Evolutionary conservation across 1,284 basidiomycete species (phyloP), one percentile per base, ranked within the genome.

Genomic region (Puccinia triticina): DNA sequence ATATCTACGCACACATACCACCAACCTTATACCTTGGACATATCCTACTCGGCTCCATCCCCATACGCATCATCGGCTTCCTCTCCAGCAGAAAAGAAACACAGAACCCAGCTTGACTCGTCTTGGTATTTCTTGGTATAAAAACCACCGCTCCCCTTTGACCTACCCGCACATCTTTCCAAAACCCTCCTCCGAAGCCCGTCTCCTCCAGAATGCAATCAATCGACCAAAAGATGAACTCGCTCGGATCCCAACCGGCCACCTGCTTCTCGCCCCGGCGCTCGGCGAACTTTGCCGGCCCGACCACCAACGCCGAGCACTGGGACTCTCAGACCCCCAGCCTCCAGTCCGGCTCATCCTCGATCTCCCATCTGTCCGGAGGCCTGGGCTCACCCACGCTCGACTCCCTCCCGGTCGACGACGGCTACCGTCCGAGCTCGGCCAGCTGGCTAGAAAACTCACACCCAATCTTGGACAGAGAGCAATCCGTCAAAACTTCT

Each of bases 391-490:
- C 67, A 3, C 46, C 67, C 67, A n/a, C 3, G 21, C 32, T 34
- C 32, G 64, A 67, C 40, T 37, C 64, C 16, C 34, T 40, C 4
- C 12, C 67, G 21, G n/a, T 34, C 26, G 67, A 69, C 29, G 72
- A 74, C 21, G 72, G 72, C 8, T 74, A 29, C 21, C 48, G 72
- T 55, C 72, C 72, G 2, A 74, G 72, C 72, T 74, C 72, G 18
- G 72, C 72, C 23, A 74, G 72, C 29, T 74, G 72, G 72, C 48
- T 74, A 11, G 72, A 74, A 53, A 53, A 32, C 53, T 50, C 72
- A 1, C 53, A 53, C 29, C 46, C 46, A 3, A 50, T 53, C 16
- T 37, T n/a, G 18, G 48, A 53, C 18, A 46, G 48, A 34, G 69
- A 72, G 11, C 69, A n/a, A 32, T 46, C 26, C 3, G 48, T 74